Percentiles rank a stretch among this genome's conserved stretches.
Evolutionary conservation across 495 filamentous ascomycete species (phyloP).

Genomic region (Mycothermus thermophilus): DNA sequence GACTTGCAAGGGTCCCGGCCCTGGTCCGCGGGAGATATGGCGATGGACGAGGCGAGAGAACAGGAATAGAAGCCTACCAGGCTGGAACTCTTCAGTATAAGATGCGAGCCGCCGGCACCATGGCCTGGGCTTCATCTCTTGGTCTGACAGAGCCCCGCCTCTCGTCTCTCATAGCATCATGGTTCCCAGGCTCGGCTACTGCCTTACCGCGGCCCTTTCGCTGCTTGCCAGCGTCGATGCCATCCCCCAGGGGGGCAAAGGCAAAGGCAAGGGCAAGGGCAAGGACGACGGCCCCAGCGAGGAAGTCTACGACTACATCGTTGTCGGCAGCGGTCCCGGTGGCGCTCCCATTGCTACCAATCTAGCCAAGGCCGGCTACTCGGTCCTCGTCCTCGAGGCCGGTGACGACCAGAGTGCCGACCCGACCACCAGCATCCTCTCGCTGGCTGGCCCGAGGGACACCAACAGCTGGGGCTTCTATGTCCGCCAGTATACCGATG

Average conservation of each 20-base stretch:
- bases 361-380: constrained; percentile 40
- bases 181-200: not conserved
- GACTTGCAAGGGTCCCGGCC: too few relatives aligned
- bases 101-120: too few relatives aligned
- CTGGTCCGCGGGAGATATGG: too few relatives aligned
- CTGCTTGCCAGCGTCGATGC: too few relatives aligned
- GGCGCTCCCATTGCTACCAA: constrained; percentile 43
- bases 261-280: too few relatives aligned
- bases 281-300: constrained; percentile 1
- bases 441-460: constrained; percentile 9
- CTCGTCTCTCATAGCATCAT: too few relatives aligned
- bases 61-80: too few relatives aligned
- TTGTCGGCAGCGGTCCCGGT: constrained; percentile 45
- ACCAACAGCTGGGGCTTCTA: constrained; percentile 30
- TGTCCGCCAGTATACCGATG: constrained; percentile 25
- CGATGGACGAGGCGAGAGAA: too few relatives aligned
- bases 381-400: constrained; percentile 43
- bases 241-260: not conserved
- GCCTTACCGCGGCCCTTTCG: not conserved
- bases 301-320: constrained; percentile 39
- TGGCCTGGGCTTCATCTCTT: too few relatives aligned
- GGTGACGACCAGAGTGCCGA: constrained; percentile 40
- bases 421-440: constrained; percentile 14
- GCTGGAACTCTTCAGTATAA: too few relatives aligned
- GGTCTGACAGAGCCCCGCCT: too few relatives aligned